A percentile compares a stretch with the other conserved stretches of the same genome.
phyloP scores from a whole-genome alignment of 352 stramenopile genomes.

The Globisporangium iwayamae region DNA sequence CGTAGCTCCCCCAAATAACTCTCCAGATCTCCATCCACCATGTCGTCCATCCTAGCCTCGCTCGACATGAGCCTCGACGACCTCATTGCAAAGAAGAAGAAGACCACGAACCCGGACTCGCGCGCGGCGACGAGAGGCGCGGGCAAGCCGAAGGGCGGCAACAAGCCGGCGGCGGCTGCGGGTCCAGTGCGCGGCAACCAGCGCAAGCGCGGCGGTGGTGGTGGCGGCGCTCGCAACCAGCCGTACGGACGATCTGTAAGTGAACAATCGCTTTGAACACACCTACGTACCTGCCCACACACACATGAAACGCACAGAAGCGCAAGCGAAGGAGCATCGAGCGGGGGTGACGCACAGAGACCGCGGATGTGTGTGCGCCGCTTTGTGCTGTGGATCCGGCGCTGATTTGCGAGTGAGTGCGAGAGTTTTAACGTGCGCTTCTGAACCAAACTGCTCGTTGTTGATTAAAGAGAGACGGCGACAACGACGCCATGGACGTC shows the following conservation, averaged over 20 bases:
- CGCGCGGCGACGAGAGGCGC: conserved; percentile 34
- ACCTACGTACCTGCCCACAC: not conserved
- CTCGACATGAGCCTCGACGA: conserved; percentile 86
- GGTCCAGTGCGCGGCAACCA: conserved; percentile 49
- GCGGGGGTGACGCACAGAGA: conserved; percentile 4
- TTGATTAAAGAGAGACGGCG: conserved; percentile 21
- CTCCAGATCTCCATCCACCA: conserved; percentile 17
- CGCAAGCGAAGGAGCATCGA: not conserved
- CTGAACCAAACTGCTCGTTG: conserved; percentile 12
- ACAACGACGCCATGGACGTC: conserved; percentile 59
- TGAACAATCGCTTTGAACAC: conserved; percentile 18
- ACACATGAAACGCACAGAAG: not conserved
- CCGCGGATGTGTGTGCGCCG: conserved; percentile 3
- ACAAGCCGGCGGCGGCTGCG: conserved; percentile 18
- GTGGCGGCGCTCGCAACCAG: conserved; percentile 35
- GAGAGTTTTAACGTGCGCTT: conserved; percentile 11
- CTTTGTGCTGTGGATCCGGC: conserved; percentile 1
- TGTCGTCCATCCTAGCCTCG: conserved; percentile 79
- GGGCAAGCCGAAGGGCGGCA: conserved; percentile 11
- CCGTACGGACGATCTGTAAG: conserved; percentile 76
- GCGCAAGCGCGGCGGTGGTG: conserved; percentile 23
- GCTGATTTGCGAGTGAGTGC: not conserved
- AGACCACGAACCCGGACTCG: conserved; percentile 42
- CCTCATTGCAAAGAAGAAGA: conserved; percentile 77
- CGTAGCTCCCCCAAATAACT: not conserved